A percentile compares a stretch with the other conserved stretches of the same genome.
Conservation (phyloP, 352 stramenopile species). For the Globisporangium orthogonon region DNA sequence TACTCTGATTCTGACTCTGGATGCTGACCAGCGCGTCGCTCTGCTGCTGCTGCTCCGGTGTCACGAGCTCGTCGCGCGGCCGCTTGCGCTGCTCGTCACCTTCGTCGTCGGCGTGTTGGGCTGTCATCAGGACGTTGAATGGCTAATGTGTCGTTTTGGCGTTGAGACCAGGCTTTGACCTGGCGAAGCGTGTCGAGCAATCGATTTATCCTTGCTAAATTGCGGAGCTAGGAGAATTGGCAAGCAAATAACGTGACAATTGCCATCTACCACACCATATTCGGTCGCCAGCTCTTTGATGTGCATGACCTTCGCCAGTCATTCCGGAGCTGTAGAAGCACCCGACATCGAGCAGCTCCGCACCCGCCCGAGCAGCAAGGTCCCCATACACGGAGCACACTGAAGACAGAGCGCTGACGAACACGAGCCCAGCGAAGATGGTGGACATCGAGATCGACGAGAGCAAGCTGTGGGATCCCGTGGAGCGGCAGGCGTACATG, state of each 20-base stretch:
- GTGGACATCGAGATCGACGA: conserved; percentile 86
- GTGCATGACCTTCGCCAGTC: too few species aligned
- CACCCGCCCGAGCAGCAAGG: too few species aligned
- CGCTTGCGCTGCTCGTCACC: conserved; percentile 25
- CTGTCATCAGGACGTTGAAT: background rate
- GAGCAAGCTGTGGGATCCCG: conserved; percentile 80
- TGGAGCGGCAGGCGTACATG: conserved; percentile 77
- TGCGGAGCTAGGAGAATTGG: too few species aligned
- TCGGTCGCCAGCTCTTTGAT: too few species aligned
- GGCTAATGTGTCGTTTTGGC: background rate
- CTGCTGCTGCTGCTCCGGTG: conserved; percentile 12
- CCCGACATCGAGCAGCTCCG: too few species aligned
- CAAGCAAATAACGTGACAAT: too few species aligned
- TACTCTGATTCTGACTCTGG: background rate
- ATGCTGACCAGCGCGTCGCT: background rate
- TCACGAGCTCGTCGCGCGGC: conserved; percentile 4
- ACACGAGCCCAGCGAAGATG: conserved; percentile 1
- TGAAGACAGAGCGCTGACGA: background rate
- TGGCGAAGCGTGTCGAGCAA: too few species aligned
- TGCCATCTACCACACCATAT: too few species aligned
- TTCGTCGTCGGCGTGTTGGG: background rate
- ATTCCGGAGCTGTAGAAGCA: too few species aligned
- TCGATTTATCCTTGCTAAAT: too few species aligned
- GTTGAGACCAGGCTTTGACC: background rate
- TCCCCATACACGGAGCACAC: background rate